A percentile compares a stretch with the other conserved stretches of the same genome.
Evolutionary conservation across 805 yeast genomes (phyloP).

Genomic region (Lachancea mirantina): DNA sequence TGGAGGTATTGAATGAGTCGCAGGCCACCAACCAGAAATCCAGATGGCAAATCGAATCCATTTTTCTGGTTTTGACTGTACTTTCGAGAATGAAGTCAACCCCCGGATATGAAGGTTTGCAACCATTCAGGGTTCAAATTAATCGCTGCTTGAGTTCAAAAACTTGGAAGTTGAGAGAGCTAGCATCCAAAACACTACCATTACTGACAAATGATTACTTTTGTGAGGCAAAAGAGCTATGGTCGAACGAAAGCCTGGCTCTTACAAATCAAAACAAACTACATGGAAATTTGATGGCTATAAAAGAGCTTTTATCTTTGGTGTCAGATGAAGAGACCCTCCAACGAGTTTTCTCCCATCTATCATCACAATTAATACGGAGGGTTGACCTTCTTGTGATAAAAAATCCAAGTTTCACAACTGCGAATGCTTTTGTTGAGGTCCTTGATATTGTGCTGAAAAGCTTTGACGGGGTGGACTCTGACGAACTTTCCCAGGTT

Average conservation of each 20-base stretch:
- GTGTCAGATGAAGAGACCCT: constrained; percentile 7
- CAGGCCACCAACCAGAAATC: too few species aligned
- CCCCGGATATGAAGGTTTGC: constrained; percentile 45
- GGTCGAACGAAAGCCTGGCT: constrained; percentile 16
- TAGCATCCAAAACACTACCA: constrained; percentile 68
- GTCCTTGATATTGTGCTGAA: constrained; percentile 15
- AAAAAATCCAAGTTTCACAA: constrained; percentile 29
- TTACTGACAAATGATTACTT: constrained; percentile 36
- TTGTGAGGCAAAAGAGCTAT: constrained; percentile 25
- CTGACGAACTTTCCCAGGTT: constrained; percentile 2
- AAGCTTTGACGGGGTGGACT: constrained; percentile 1
- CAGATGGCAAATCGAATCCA: constrained; percentile 45
- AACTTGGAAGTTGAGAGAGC: constrained; percentile 81
- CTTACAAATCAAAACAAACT: constrained; percentile 35
- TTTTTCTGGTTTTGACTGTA: constrained; percentile 71
- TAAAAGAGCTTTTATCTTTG: constrained; percentile 30
- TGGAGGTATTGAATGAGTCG: neutral
- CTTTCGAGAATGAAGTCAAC: constrained; percentile 61
- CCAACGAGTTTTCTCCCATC: too few species aligned
- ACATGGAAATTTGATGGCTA: constrained; percentile 57
- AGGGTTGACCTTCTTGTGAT: constrained; percentile 9
- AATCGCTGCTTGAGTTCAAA: constrained; percentile 42
- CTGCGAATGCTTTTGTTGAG: constrained; percentile 32
- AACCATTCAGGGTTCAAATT: constrained; percentile 45
- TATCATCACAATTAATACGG: too few species aligned